Evolutionary conservation across 2,329 filamentous ascomycete species (phyloP).

Genomic region (Diaporthe australafricana): DNA sequence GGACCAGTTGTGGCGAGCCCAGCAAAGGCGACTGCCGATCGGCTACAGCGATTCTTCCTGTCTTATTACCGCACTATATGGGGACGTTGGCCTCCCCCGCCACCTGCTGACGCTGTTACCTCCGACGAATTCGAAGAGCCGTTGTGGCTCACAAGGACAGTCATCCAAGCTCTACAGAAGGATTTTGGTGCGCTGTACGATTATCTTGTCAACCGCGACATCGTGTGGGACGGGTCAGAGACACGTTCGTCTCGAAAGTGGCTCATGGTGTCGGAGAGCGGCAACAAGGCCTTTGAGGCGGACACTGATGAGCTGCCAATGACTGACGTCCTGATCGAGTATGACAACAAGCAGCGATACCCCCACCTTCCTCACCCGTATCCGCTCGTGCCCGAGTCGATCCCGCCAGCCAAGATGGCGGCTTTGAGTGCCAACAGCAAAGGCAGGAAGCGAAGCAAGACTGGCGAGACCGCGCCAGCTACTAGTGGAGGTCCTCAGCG

Average conservation of each 20-base stretch:
- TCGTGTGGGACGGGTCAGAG: slow-evolving; percentile 73
- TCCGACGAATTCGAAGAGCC: slow-evolving; percentile 52
- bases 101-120: slow-evolving; percentile 35
- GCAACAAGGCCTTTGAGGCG: slow-evolving; percentile 59
- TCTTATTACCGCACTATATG: slow-evolving; percentile 65
- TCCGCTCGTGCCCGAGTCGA: slow-evolving; percentile 70
- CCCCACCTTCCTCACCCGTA: slow-evolving; percentile 77
- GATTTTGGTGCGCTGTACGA: slow-evolving; percentile 79
- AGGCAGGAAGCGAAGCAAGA: slow-evolving; percentile 46
- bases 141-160: slow-evolving; percentile 70
- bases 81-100: slow-evolving; percentile 70
- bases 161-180: slow-evolving; percentile 68
- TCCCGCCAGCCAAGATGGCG: slow-evolving; percentile 45
- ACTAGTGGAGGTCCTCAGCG: slow-evolving; percentile 38
- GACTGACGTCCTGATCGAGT: slow-evolving; percentile 74
- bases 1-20: slow-evolving; percentile 48
- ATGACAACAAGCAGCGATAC: slow-evolving; percentile 71
- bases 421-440: not conserved
- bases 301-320: slow-evolving; percentile 68
- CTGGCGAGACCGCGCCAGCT: slow-evolving; percentile 41
- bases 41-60: slow-evolving; percentile 70
- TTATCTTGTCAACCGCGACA: slow-evolving; percentile 75
- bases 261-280: slow-evolving; percentile 67
- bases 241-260: slow-evolving; percentile 72
- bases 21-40: slow-evolving; percentile 66